Evolutionary conservation across 208 protist species (phyloP).

Genomic region (Acanthamoeba healyi): DNA sequence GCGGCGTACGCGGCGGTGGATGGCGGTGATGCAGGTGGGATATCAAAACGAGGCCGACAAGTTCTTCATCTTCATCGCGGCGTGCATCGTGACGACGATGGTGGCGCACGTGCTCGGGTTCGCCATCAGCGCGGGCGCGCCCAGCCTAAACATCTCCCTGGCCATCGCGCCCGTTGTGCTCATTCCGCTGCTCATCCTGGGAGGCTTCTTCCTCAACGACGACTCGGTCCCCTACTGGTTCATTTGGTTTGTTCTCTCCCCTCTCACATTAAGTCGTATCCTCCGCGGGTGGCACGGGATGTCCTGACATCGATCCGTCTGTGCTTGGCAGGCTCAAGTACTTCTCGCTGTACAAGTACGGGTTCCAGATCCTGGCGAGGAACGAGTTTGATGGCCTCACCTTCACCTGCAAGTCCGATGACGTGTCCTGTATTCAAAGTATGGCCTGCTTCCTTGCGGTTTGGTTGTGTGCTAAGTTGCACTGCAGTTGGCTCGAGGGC

Average conservation of each 20-base stretch:
- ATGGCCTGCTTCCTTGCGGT: background rate
- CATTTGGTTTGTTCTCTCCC: background rate
- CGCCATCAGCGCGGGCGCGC: conserved; percentile 9
- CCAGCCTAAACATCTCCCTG: background rate
- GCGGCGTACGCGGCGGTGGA: no score
- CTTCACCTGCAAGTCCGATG: background rate
- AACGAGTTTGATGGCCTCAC: conserved; percentile 47
- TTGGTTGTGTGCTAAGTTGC: background rate
- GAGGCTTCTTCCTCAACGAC: conserved; percentile 45
- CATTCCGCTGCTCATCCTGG: conserved; percentile 29
- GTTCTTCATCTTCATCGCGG: conserved; percentile 75
- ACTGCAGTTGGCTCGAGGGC: background rate
- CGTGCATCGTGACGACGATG: background rate
- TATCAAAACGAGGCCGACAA: conserved; percentile 65
- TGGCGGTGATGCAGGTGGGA: no score
- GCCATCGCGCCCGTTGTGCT: conserved; percentile 8
- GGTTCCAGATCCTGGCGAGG: conserved; percentile 1
- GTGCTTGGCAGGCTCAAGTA: conserved; percentile 6
- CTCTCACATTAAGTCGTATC: background rate
- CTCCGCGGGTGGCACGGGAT: background rate
- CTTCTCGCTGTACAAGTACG: conserved; percentile 36
- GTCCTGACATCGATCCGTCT: background rate
- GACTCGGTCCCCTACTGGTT: conserved; percentile 31
- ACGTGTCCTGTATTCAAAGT: background rate
- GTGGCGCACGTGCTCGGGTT: conserved; percentile 18